Evolutionary conservation across 2,329 filamentous ascomycete genomes (phyloP).

Genomic region (Ascocoryne sarcoides): DNA sequence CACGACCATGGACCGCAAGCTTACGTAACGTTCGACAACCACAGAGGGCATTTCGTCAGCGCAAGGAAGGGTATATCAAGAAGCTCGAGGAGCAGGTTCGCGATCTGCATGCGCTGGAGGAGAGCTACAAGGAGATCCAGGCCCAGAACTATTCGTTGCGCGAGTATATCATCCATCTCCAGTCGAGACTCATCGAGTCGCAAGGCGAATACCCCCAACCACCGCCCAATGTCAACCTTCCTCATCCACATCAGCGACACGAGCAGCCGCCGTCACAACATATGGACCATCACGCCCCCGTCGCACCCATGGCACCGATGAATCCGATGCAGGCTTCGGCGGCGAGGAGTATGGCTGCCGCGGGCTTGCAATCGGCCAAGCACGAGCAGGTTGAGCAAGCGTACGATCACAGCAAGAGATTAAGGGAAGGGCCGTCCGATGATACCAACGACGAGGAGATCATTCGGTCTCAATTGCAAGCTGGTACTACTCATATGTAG

Average conservation of each 20-base stretch:
- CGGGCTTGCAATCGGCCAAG: conserved; percentile 22
- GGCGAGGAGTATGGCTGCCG: conserved; percentile 28
- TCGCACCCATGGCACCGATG: conserved; percentile 30
- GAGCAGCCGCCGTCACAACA: neutral
- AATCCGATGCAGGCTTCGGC: conserved; percentile 30
- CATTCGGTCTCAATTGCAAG: conserved; percentile 41
- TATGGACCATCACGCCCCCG: conserved; percentile 6
- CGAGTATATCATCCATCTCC: conserved; percentile 86
- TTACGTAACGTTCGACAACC: conserved; percentile 24
- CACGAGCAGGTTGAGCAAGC: conserved; percentile 17
- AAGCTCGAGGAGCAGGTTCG: conserved; percentile 91
- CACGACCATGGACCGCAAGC: conserved; percentile 18
- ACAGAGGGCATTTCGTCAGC: conserved; percentile 91
- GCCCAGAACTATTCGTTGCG: conserved; percentile 83
- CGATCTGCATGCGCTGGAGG: conserved; percentile 66
- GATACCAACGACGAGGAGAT: conserved; percentile 44
- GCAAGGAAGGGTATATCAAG: conserved; percentile 97
- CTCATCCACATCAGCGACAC: conserved; percentile 34
- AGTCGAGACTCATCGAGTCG: conserved; percentile 75
- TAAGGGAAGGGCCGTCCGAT: conserved; percentile 33
- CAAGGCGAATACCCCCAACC: conserved; percentile 78
- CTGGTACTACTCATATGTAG: conserved; percentile 28
- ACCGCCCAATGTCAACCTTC: conserved; percentile 69
- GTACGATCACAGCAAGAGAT: conserved; percentile 25
- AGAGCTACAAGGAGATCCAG: conserved; percentile 71